These are phyloP conservation scores for Pleurozium schreberi DNA, from an alignment of 225 moss, liverwort and hornwort genomes.

Conservation along the genomic window DNA sequence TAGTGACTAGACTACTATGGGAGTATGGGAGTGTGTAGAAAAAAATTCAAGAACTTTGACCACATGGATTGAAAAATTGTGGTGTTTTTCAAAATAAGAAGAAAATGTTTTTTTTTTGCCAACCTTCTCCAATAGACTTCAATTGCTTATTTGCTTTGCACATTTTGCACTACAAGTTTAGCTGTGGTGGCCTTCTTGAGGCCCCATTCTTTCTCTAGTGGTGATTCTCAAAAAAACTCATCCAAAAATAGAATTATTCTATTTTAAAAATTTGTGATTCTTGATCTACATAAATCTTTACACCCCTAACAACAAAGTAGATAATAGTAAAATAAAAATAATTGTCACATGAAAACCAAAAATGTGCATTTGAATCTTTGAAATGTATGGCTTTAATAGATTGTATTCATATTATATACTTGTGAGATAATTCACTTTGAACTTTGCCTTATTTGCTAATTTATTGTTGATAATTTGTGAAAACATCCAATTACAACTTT, in stretches of 20 bases:
- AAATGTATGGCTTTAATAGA: neutral
- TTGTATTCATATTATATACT: neutral
- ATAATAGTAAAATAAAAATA: neutral
- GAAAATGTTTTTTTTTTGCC: too few species aligned
- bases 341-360: neutral
- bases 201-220: too few species aligned
- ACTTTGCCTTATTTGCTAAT: neutral
- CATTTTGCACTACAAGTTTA: neutral
- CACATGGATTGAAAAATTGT: too few species aligned
- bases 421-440: neutral
- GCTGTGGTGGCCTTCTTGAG: rapidly evolving
- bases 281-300: rapidly evolving
- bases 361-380: neutral
- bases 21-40: too few species aligned
- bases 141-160: neutral
- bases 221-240: neutral
- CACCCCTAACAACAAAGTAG: neutral
- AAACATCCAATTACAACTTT: neutral
- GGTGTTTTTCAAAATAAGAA: too few species aligned
- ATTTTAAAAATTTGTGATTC: neutral
- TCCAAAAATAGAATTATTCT: neutral
- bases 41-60: too few species aligned
- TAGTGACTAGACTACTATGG: too few species aligned
- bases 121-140: rapidly evolving
- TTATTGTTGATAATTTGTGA: neutral